A percentile compares a stretch with the other conserved stretches of the same genome.
Conservation (phyloP, 306 rosid genomes). For the Cucurbita ficifolia region DNA sequence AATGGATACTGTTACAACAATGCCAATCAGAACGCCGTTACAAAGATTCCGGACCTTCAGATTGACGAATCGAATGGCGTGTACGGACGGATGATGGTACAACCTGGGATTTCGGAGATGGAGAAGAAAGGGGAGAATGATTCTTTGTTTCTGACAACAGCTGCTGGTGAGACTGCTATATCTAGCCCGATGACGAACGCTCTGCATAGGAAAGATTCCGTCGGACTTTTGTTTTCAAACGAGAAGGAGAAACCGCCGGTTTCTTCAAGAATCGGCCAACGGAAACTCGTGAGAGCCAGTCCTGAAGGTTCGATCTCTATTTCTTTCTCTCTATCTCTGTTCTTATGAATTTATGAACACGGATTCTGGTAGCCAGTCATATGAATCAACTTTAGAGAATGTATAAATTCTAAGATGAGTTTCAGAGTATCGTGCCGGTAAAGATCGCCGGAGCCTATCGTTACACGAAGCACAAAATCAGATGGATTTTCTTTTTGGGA, state of each 20-base stretch:
- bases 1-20: slow-evolving; percentile 12
- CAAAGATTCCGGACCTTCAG: slow-evolving; percentile 1
- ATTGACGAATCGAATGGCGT: neutral
- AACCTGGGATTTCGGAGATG: neutral
- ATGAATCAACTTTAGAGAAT: neutral
- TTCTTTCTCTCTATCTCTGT: neutral
- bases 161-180: slow-evolving; percentile 7
- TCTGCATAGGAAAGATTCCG: slow-evolving; percentile 34
- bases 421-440: neutral
- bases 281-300: slow-evolving; percentile 39
- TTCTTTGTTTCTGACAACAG: neutral
- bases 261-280: slow-evolving; percentile 46
- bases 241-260: slow-evolving; percentile 61
- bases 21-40: neutral
- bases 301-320: slow-evolving; percentile 46
- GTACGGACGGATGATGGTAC: neutral
- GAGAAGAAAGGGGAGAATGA: slow-evolving; percentile 7
- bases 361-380: neutral
- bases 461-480: neutral
- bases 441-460: neutral
- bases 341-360: neutral
- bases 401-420: neutral
- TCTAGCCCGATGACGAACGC: neutral
- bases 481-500: neutral
- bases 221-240: slow-evolving; percentile 21